phyloP scores from a whole-genome alignment of 2,329 filamentous ascomycete species.

The Penicillium sp. region DNA sequence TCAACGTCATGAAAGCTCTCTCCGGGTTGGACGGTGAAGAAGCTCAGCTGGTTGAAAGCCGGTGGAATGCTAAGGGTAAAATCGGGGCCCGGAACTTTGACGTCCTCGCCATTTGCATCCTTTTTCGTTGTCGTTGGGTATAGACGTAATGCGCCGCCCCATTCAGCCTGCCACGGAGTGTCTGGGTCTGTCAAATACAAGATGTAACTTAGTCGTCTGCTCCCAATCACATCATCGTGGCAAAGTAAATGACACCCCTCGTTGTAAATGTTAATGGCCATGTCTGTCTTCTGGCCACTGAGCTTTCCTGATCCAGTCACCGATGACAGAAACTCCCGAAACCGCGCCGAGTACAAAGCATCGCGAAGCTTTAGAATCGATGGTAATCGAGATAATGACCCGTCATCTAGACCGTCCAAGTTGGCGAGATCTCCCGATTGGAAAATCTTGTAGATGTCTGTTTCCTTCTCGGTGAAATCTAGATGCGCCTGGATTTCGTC shows the following conservation, averaged over 20 bases:
- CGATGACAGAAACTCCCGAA: slow-evolving; percentile 84
- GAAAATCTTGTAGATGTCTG: slow-evolving; percentile 99
- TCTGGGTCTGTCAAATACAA: slow-evolving; percentile 94
- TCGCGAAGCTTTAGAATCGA: slow-evolving; percentile 92
- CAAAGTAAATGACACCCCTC: slow-evolving; percentile 94
- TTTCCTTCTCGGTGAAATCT: slow-evolving; percentile 96
- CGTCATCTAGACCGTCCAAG: slow-evolving; percentile 88
- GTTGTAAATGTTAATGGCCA: slow-evolving; percentile 99
- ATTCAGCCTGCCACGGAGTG: slow-evolving; percentile 83
- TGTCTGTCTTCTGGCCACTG: slow-evolving; percentile 93
- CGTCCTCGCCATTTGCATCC: slow-evolving; percentile 72
- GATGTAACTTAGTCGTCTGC: slow-evolving; percentile 92
- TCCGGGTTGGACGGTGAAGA: slow-evolving; percentile 98
- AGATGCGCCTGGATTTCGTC: slow-evolving; percentile 88
- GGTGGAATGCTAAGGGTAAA: slow-evolving; percentile 84
- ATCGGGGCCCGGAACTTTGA: slow-evolving; percentile 80
- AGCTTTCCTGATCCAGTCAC: slow-evolving; percentile 86
- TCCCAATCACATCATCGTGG: slow-evolving; percentile 99
- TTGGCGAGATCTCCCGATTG: slow-evolving; percentile 98
- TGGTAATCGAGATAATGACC: slow-evolving; percentile 81
- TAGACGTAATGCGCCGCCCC: slow-evolving; percentile 89
- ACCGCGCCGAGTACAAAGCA: slow-evolving; percentile 86
- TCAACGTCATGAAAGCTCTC: slow-evolving; percentile 99
- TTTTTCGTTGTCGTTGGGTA: slow-evolving; percentile 73
- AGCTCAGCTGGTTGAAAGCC: slow-evolving; percentile 95